phyloP scores from a whole-genome alignment of 768 basidiomycete genomes.

The Leccinum longicurvipes region DNA sequence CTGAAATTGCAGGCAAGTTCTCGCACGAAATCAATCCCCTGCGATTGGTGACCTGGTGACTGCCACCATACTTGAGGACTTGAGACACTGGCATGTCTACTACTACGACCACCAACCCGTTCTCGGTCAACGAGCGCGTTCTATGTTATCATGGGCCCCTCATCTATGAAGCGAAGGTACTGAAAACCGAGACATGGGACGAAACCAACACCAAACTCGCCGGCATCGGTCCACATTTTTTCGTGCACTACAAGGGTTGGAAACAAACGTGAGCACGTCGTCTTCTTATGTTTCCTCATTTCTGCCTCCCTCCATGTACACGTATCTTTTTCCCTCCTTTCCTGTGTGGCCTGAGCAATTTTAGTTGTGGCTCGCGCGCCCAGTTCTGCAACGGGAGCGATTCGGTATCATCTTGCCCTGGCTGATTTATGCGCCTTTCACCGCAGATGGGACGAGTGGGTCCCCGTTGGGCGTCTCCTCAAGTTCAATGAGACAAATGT shows the following conservation, averaged over 20 bases:
- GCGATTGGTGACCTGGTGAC: too few relatives aligned
- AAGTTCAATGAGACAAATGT: conserved; percentile 84
- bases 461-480: conserved; percentile 72
- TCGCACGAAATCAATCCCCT: too few relatives aligned
- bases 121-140: conserved; percentile 68
- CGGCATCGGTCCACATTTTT: conserved; percentile 75
- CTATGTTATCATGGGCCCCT: conserved; percentile 95
- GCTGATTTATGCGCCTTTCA: background rate
- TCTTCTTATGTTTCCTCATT: background rate
- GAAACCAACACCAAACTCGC: conserved; percentile 60
- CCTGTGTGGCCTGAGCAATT: background rate
- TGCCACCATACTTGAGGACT: too few relatives aligned
- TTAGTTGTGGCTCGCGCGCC: background rate
- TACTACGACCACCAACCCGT: conserved; percentile 31
- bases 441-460: conserved; percentile 49
- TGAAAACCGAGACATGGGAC: conserved; percentile 62
- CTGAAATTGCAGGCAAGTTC: too few relatives aligned
- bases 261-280: conserved; percentile 77
- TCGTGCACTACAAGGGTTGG: conserved; percentile 99
- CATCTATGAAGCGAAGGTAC: conserved; percentile 94
- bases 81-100: conserved; percentile 7
- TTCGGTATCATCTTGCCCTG: background rate
- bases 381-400: background rate
- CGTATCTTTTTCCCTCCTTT: background rate
- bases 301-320: background rate